Evolutionary conservation across 2,329 filamentous ascomycete genomes (phyloP).

Genomic region (Penicillium sp.): DNA sequence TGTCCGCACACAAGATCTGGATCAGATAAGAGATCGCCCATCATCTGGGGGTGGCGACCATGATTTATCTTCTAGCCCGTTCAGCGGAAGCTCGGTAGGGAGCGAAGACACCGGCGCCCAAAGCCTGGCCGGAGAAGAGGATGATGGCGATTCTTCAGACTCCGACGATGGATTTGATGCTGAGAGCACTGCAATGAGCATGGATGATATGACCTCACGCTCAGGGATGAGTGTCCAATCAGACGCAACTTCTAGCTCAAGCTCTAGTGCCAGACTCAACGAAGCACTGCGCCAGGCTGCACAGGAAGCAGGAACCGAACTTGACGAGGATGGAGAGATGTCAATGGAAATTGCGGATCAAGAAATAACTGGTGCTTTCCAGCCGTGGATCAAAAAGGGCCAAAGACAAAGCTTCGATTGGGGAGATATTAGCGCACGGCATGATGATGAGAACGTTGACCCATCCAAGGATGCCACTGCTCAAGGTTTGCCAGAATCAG

Average conservation of each 20-base stretch:
- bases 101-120: slow-evolving; percentile 47
- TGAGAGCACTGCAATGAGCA: slow-evolving; percentile 76
- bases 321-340: slow-evolving; percentile 67
- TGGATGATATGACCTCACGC: slow-evolving; percentile 73
- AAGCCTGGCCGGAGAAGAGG: slow-evolving; percentile 41
- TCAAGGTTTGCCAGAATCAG: slow-evolving; percentile 24
- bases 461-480: slow-evolving; percentile 28
- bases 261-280: slow-evolving; percentile 72
- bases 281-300: slow-evolving; percentile 75
- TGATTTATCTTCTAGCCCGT: slow-evolving; percentile 73
- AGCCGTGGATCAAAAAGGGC: slow-evolving; percentile 50
- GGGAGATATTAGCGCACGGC: slow-evolving; percentile 43
- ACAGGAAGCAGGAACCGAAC: slow-evolving; percentile 70
- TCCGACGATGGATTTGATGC: slow-evolving; percentile 55
- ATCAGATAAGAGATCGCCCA: slow-evolving; percentile 55
- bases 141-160: slow-evolving; percentile 46
- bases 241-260: slow-evolving; percentile 54
- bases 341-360: slow-evolving; percentile 76
- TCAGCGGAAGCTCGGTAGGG: slow-evolving; percentile 60
- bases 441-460: slow-evolving; percentile 49
- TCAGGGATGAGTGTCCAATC: slow-evolving; percentile 64
- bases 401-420: slow-evolving; percentile 44
- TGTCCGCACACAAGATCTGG: slow-evolving; percentile 63
- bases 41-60: slow-evolving; percentile 47
- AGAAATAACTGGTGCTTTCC: slow-evolving; percentile 52